Evolutionary conservation across 1,284 basidiomycete genomes (phyloP).

Genomic region (Cryptococcus sp.): DNA sequence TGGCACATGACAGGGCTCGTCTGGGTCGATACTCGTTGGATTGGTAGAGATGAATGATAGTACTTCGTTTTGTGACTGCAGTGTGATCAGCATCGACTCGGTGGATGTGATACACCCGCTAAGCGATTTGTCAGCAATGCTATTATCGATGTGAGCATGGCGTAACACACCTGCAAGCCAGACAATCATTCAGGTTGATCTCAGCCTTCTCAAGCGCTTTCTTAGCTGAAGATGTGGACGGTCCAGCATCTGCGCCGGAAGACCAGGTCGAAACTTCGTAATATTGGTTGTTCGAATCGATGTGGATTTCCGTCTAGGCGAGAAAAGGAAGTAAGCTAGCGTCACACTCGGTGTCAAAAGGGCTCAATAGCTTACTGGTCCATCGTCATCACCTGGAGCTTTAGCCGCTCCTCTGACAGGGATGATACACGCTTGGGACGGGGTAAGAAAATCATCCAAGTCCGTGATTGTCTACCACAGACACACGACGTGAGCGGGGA

Average conservation of each 20-base stretch:
- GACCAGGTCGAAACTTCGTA: constrained; percentile 50
- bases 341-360: not conserved
- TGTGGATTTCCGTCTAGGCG: constrained; percentile 75
- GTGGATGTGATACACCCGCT: constrained; percentile 98
- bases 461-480: constrained; percentile 62
- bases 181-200: constrained; percentile 92
- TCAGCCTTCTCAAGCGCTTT: constrained; percentile 85
- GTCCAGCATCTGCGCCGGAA: constrained; percentile 24
- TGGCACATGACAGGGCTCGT: constrained; percentile 19
- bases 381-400: constrained; percentile 25
- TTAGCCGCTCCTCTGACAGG: constrained; percentile 62
- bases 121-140: not conserved
- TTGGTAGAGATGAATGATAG: constrained; percentile 66
- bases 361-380: constrained; percentile 20
- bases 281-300: constrained; percentile 62
- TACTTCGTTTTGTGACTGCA: constrained; percentile 93
- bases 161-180: constrained; percentile 56
- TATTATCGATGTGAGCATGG: not conserved
- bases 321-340: constrained; percentile 2
- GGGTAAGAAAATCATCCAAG: constrained; percentile 96
- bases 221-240: constrained; percentile 41
- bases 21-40: constrained; percentile 43
- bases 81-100: constrained; percentile 94
- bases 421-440: constrained; percentile 97
- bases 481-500: constrained; percentile 7